Evolutionary conservation across 257 asterid genomes (phyloP).

Genomic region (Solanum corneliomulleri): DNA sequence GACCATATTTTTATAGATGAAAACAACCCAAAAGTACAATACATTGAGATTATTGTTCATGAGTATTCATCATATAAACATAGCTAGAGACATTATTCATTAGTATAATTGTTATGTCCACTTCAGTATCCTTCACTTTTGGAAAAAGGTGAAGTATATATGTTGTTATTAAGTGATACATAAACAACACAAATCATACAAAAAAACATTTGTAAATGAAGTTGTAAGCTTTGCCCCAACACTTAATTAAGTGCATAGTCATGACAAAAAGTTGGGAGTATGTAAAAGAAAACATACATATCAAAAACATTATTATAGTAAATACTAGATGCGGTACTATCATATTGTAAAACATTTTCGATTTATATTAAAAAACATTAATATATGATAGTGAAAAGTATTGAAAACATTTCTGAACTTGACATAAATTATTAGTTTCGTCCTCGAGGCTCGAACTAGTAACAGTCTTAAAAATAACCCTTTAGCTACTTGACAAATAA

Average conservation of each 20-base stretch:
- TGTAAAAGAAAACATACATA: background rate
- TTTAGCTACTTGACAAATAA: no score
- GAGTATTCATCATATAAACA: background rate
- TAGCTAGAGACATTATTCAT: background rate
- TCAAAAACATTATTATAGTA: background rate
- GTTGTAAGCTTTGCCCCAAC: background rate
- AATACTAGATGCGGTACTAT: background rate
- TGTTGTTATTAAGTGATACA: background rate
- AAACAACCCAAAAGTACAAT: background rate
- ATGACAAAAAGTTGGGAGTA: background rate
- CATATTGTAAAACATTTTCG: background rate
- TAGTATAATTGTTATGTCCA: background rate
- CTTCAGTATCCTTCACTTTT: background rate
- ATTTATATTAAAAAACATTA: background rate
- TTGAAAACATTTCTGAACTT: no score
- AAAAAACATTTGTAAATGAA: background rate
- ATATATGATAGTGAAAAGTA: background rate
- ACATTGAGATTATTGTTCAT: background rate
- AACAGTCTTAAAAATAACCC: no score
- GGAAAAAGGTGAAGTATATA: background rate
- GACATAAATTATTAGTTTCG: no score
- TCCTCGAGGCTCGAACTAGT: no score
- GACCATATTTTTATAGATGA: background rate
- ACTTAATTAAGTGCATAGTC: background rate
- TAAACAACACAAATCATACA: background rate